phyloP scores from a whole-genome alignment of 306 rosid genomes.

The Heteromeles arbutifolia region DNA sequence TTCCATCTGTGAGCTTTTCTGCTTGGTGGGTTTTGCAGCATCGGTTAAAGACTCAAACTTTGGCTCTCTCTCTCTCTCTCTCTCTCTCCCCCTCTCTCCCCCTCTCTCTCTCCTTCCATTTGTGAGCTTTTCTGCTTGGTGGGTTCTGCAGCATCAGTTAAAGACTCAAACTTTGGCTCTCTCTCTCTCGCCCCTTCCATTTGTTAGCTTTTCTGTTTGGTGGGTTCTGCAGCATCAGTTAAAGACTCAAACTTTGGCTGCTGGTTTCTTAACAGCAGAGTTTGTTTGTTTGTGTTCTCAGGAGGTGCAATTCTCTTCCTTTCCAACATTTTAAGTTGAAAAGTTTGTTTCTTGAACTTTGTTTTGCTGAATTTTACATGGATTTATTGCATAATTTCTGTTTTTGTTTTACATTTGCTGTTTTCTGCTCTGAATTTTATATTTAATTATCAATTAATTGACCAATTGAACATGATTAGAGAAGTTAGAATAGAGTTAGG shows the following conservation, averaged over 20 bases:
- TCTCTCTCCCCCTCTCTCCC: too few species aligned
- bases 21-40: too few species aligned
- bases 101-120: too few species aligned
- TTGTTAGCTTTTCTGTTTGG: constrained; percentile 9
- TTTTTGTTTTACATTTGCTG: background rate
- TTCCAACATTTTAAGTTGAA: constrained; percentile 9
- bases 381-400: constrained; percentile 11
- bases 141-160: too few species aligned
- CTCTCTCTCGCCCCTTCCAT: constrained; percentile 1
- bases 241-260: constrained; percentile 7
- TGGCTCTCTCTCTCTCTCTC: too few species aligned
- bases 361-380: constrained; percentile 16
- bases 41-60: too few species aligned
- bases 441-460: background rate
- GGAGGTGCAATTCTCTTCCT: constrained; percentile 17
- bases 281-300: constrained; percentile 5
- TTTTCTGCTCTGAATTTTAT: background rate
- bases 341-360: constrained; percentile 9
- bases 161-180: too few species aligned
- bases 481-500: background rate
- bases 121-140: too few species aligned
- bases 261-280: constrained; percentile 6
- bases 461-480: constrained; percentile 1
- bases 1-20: too few species aligned
- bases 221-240: constrained; percentile 10